Evolutionary conservation across 768 basidiomycete genomes (phyloP), one percentile per base, ranked within the genome.

Genomic region (Leccinum variicolor): DNA sequence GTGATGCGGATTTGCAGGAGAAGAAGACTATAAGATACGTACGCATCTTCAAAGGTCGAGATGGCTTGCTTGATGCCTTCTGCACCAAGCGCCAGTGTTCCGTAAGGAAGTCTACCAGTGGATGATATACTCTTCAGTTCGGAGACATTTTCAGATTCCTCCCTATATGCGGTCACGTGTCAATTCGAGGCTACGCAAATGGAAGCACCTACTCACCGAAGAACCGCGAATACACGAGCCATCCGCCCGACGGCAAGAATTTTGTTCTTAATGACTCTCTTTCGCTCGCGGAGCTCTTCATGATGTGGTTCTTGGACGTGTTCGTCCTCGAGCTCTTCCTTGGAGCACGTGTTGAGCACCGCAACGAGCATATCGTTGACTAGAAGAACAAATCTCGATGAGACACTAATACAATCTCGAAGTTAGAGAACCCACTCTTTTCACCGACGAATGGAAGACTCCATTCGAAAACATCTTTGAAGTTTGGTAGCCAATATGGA

Each of bases 391-490:
- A 19, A 23, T 5, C 34, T 62, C 53, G 31, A 50, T 31, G 46
- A 45, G 51, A 21, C 19, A 21, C 17, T 9, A 21, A 13, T 2
- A 25, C 17, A 21, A 15, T 26, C n/a, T 51, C 26, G 10, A 49
- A 51, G 13, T 19, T 11, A 14, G 25, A 31, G 1, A 3, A 76
- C 91, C 54, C 60, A 95, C 95, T 97, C 77, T 98, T 98, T 62
- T 92, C 87, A 53, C 94, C 95, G 5, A 98, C 94, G 69, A 98
- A 98, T 0, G 96, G 96, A 56, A 98, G 71, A 80, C 90, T 92
- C 96, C 95, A 98, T 11, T 94, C 96, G 70, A 98, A 98, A 29
- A 93, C 94, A 68, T 98, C 92, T 84, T 95, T 95, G 66, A 97
- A 97, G 75, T 97, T 97, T 0, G 95, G 95, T 29, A 98, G 72